These are phyloP conservation scores for Vaccinium darrowii DNA, from an alignment of 148 eudicot species.

Conservation along the genomic window DNA sequence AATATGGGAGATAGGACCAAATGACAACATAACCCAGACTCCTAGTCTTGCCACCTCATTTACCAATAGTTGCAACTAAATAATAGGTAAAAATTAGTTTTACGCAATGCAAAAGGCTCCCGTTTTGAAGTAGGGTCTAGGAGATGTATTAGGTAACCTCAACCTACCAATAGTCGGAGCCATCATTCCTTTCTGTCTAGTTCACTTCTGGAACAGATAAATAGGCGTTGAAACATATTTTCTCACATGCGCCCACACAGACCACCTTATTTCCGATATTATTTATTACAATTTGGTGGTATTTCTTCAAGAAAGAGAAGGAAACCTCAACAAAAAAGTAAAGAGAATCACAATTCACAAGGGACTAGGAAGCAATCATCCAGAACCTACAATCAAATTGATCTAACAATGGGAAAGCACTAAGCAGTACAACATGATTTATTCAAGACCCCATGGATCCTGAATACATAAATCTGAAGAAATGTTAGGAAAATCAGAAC, in stretches of 20 bases:
- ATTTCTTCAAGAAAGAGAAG: not conserved
- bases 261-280: not conserved
- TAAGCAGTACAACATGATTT: not conserved
- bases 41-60: slow-evolving; percentile 1
- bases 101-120: not conserved
- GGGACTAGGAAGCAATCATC: not conserved
- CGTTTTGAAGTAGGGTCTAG: not conserved
- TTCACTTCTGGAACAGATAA: slow-evolving; percentile 5
- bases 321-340: not conserved
- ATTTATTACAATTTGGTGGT: not conserved
- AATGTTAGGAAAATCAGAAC: not conserved
- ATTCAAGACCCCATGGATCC: not conserved
- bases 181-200: not conserved
- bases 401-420: not conserved
- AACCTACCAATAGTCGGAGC: not conserved
- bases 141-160: not conserved
- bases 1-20: not conserved
- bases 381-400: not conserved
- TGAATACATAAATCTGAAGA: not conserved
- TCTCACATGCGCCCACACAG: not conserved
- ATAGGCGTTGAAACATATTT: not conserved
- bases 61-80: not conserved
- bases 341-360: not conserved
- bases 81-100: not conserved
- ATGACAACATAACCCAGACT: not conserved